Base-by-base conservation (phyloP, 257 asterid species). In the Orobanche coerulescens region DNA sequence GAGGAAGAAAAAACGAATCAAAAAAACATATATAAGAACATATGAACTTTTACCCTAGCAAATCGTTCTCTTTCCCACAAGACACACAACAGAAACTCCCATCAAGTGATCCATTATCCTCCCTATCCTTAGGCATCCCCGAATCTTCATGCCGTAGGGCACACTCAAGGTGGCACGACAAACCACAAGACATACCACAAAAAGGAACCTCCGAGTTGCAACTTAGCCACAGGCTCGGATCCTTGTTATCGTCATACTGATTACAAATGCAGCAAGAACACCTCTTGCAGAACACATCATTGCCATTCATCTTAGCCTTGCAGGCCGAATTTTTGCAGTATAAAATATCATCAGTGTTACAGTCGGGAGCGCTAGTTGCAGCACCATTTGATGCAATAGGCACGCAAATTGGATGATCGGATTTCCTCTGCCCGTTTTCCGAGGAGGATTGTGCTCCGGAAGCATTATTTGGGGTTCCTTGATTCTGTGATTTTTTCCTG, bases 91-190 rank as follows among this genome's bases (percentile, higher is more conserved):
- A 69, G 76, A 88, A 92, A 78, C 87, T 84, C 74, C 95, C 97
- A 55, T 88, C 91, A 7, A 86, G 84, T 33, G 36, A 30, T 7
- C 7, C 79, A 61, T 73, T 76, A 68, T 82, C 92, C 75, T 64
- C 70, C 73, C 62, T 66, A 62, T 75, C 82, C 62, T 66, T 81
- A 22, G 76, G 71, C 40, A 92, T 84, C 53, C 95, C 84, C 22
- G 98, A 83, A 65, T 66, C 80, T 62, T 76, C 85, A 70, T 84
- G 86, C 48, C 58, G 67, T 39, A 92, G 69, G 59, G 98, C 95
- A 62, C 98, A 92, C 47, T 92, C 98, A 34, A 92, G 96, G 73
- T 92, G 98, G 69, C 96, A 84, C n/a, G 98, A 92, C 86, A 86
- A 76, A 59, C 95, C 92, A 67, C 98, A 92, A 5, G 95, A 83